phyloP scores from a whole-genome alignment of 805 yeast genomes.

The Sugiyamaella valdiviana region DNA sequence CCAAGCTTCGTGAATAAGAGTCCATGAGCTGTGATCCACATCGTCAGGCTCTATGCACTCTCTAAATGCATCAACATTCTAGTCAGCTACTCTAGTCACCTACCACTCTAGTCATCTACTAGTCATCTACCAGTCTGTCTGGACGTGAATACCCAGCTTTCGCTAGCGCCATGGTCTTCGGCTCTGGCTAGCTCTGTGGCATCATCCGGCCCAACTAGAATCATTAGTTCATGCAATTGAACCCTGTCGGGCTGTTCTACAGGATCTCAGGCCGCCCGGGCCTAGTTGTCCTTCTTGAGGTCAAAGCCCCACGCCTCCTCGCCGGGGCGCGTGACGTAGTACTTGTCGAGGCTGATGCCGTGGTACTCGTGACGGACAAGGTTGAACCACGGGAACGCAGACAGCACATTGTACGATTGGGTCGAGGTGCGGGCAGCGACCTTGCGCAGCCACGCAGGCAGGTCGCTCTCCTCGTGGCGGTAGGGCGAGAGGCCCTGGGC shows the following conservation, averaged over 20 bases:
- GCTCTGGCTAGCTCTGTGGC: background rate
- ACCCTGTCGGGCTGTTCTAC: background rate
- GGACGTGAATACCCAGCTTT: too few relatives aligned
- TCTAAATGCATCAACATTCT: too few relatives aligned
- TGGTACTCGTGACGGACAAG: conserved; percentile 75
- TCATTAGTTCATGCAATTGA: conserved; percentile 1
- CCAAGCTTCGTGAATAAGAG: too few relatives aligned
- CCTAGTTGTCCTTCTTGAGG: conserved; percentile 12
- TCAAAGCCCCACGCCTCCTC: conserved; percentile 53
- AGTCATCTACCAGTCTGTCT: too few relatives aligned
- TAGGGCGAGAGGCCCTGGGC: conserved; percentile 62
- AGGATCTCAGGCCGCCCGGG: background rate
- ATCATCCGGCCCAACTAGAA: background rate
- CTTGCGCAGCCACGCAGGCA: conserved; percentile 65
- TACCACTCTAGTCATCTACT: too few relatives aligned
- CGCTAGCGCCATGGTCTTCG: too few relatives aligned
- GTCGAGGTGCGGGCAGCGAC: conserved; percentile 74
- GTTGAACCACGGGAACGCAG: conserved; percentile 77
- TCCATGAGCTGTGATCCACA: background rate
- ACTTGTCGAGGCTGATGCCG: conserved; percentile 63
- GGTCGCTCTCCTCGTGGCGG: conserved; percentile 46
- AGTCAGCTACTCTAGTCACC: too few relatives aligned
- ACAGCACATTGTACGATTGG: conserved; percentile 53
- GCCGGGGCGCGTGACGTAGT: conserved; percentile 43
- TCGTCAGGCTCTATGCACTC: too few relatives aligned